Evolutionary conservation across 1,284 basidiomycete genomes (phyloP), one percentile per base, ranked within the genome.

Genomic region (Lentinula novae-zelandiae): DNA sequence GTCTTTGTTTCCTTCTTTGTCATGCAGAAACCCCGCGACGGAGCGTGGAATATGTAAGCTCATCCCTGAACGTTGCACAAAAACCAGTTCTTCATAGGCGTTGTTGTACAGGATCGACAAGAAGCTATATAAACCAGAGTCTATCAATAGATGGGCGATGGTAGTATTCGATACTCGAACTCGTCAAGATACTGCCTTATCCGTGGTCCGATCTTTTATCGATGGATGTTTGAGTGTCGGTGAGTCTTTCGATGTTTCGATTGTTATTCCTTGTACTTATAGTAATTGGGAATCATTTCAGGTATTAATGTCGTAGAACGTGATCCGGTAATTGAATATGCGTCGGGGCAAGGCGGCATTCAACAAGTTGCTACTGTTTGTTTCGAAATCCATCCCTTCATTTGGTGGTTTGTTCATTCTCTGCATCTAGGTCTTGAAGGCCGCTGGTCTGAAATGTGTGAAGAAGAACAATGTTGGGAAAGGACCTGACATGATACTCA

Each of bases 11-110:
- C 12, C 10, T 38, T 51, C 7, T 36, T 20, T 20, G 22, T 20
- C 27, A 27, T 27, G 13, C 44, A 46, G 44, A 46, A 9, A 20
- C 58, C 58, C 5, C 27, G n/a, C 12, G 49, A 53, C 20, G 58
- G 58, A 2, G 20, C 20, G 5, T 60, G 58, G 58, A 60, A 60
- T n/a, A 60, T 60, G 58, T 60, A 15, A 46, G 51, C 42, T 12
- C 20, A 22, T 31, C 33, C 36, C 17, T 27, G 60, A 55, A 46
- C 22, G 22, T 60, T 55, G 34, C 58, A 84, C 80, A 76, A 82
- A 22, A 20, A 77, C 78, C 10, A 72, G 15, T 15, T 6, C 2
- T 13, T 50, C 12, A 50, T 10, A 13, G 33, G 13, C 27, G 31
- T 10, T 50, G 31, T 10, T 34, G 15, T 13, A 33, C 33, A 63